phyloP scores from a whole-genome alignment of 2,329 filamentous ascomycete species.

The Fusarium incarnatum region DNA sequence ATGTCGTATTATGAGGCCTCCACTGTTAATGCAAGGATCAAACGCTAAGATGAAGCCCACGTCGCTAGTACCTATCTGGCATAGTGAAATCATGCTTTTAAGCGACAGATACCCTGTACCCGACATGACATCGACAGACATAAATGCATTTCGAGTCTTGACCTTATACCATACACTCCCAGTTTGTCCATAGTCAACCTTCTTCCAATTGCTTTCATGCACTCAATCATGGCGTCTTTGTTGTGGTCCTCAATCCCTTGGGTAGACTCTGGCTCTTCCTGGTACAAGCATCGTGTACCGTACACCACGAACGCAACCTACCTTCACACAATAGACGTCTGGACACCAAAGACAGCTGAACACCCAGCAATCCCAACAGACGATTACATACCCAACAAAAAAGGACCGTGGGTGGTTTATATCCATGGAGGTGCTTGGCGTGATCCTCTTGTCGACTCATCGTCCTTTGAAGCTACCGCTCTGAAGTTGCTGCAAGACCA shows the following conservation, averaged over 20 bases:
- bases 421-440: conserved; percentile 18
- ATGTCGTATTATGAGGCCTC: fast-evolving
- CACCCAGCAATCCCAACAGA: fast-evolving
- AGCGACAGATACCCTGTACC: neutral
- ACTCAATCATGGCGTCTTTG: neutral
- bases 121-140: neutral
- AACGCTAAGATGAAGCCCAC: fast-evolving
- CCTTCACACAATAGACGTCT: neutral
- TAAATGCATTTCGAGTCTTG: neutral
- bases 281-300: neutral
- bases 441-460: conserved; percentile 9
- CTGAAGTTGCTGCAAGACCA: neutral
- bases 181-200: neutral
- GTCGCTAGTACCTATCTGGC: neutral
- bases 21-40: fast-evolving
- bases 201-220: neutral
- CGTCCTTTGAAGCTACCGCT: neutral
- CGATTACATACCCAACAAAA: fast-evolving
- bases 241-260: neutral
- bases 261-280: neutral
- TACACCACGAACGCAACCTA: neutral
- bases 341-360: fast-evolving
- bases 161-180: neutral
- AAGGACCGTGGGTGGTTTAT: neutral
- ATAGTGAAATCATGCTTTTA: fast-evolving